phyloP scores from a whole-genome alignment of 768 basidiomycete genomes.

The Tricholoma matsutake region DNA sequence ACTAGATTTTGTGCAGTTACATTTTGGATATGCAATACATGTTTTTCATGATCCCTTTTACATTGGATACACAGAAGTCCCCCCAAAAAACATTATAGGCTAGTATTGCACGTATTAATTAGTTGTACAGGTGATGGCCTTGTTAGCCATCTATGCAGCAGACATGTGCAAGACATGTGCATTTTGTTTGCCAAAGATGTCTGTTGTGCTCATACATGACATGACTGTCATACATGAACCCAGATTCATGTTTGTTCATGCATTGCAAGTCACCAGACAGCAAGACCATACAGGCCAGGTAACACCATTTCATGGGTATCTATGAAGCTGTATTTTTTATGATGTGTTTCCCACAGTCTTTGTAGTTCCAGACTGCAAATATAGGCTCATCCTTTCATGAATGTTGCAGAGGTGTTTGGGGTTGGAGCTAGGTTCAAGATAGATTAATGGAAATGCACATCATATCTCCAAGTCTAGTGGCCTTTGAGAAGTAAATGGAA shows the following conservation, averaged over 20 bases:
- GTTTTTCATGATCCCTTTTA: background rate
- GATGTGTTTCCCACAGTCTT: too few relatives aligned
- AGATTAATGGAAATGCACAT: too few relatives aligned
- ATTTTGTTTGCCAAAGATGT: background rate
- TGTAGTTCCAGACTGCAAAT: too few relatives aligned
- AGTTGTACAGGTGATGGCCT: background rate
- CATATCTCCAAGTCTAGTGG: too few relatives aligned
- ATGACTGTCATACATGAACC: background rate
- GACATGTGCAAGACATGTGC: background rate
- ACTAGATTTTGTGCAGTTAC: background rate
- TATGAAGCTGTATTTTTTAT: background rate
- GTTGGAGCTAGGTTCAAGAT: too few relatives aligned
- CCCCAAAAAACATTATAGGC: background rate
- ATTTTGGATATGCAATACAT: background rate
- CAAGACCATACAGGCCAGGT: background rate
- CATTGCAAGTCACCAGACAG: background rate
- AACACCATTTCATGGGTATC: background rate
- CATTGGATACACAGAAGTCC: background rate
- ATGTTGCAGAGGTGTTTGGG: too few relatives aligned
- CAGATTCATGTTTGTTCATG: background rate
- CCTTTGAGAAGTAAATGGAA: too few relatives aligned
- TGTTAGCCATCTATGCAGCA: background rate
- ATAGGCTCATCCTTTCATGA: too few relatives aligned
- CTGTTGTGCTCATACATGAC: background rate
- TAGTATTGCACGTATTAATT: background rate